phyloP scores from a whole-genome alignment of 2,329 filamentous ascomycete species.

The Microdochium nivale region DNA sequence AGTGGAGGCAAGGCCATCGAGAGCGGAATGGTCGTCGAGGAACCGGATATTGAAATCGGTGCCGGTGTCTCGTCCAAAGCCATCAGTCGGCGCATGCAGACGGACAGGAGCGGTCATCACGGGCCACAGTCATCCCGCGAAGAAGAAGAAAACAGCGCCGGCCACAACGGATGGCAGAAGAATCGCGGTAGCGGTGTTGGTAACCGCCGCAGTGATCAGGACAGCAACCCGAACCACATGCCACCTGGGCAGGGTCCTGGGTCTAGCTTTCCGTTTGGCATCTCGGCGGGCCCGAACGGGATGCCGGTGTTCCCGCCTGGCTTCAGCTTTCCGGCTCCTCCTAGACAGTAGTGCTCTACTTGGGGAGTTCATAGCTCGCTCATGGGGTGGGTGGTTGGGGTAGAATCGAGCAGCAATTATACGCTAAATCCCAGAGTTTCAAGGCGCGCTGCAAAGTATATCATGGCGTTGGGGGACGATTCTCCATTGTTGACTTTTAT shows the following conservation, averaged over 20 bases:
- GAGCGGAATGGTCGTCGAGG: conserved; percentile 81
- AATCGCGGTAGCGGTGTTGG: conserved; percentile 9
- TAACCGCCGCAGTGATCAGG: conserved; percentile 16
- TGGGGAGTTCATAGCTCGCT: not conserved
- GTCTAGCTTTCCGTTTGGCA: conserved; percentile 31
- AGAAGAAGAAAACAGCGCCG: conserved; percentile 19
- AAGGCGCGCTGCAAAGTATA: no score
- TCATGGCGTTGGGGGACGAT: no score
- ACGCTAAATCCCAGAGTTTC: not conserved
- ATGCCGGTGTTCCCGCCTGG: conserved; percentile 40
- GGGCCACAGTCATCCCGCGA: conserved; percentile 54
- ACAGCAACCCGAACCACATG: conserved; percentile 10
- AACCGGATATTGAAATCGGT: conserved; percentile 97
- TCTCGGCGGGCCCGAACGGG: conserved; percentile 36
- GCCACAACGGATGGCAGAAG: conserved; percentile 17
- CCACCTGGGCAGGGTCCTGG: conserved; percentile 17
- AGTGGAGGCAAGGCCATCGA: conserved; percentile 78
- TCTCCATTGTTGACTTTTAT: no score
- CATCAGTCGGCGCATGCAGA: conserved; percentile 61
- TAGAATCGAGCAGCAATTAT: not conserved
- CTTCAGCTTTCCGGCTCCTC: conserved; percentile 26
- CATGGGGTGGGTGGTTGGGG: not conserved
- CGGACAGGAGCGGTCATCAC: conserved; percentile 55
- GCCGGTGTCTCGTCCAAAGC: conserved; percentile 94
- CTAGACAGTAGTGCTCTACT: conserved; percentile 12